A percentile compares a stretch with the other conserved stretches of the same genome.
Evolutionary conservation across 768 basidiomycete species (phyloP).

Genomic region (Leucogyrophana mollusca): DNA sequence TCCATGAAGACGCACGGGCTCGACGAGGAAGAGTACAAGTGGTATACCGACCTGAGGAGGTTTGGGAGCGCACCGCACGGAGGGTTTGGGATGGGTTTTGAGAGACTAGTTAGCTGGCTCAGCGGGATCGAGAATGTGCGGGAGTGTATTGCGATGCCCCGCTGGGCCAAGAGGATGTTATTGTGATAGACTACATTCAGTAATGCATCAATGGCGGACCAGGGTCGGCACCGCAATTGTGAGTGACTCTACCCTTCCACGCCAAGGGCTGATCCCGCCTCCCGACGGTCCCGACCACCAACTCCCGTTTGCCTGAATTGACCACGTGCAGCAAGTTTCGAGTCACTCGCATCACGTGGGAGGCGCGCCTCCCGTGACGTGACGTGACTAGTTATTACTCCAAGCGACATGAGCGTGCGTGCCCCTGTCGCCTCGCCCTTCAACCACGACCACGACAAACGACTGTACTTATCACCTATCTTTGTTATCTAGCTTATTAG

Average conservation of each 20-base stretch:
- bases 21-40: constrained; percentile 43
- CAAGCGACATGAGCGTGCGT: constrained; percentile 6
- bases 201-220: too few relatives aligned
- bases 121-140: constrained; percentile 87
- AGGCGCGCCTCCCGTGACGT: constrained; percentile 3
- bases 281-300: too few relatives aligned
- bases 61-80: constrained; percentile 91
- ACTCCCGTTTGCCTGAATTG: too few relatives aligned
- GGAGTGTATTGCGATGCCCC: constrained; percentile 89
- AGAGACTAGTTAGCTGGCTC: constrained; percentile 84
- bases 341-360: constrained; percentile 9
- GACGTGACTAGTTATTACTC: background rate
- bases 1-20: constrained; percentile 51
- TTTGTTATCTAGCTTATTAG: background rate
- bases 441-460: background rate
- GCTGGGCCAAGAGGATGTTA: constrained; percentile 82
- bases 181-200: constrained; percentile 43
- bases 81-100: constrained; percentile 96
- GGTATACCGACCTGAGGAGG: constrained; percentile 83
- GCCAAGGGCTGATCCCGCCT: too few relatives aligned
- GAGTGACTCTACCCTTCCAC: too few relatives aligned
- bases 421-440: constrained; percentile 13
- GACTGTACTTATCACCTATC: background rate
- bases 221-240: too few relatives aligned
- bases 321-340: too few relatives aligned